Conservation (phyloP, 805 yeast genomes). For the Wickerhamiella shivajii region DNA sequence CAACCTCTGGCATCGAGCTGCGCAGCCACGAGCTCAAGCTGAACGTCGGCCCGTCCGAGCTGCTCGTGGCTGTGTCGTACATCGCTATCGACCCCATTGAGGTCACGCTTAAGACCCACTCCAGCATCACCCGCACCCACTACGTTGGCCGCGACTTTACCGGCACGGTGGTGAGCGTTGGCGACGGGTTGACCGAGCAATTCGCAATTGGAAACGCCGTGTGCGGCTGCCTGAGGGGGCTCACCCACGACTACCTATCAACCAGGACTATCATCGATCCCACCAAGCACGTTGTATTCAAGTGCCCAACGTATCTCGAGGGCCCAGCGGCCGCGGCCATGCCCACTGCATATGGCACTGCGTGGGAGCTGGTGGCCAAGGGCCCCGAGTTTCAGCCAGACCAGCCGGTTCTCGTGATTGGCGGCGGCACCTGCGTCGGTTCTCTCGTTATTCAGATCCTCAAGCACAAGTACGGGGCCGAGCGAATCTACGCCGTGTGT, state of each 20-base stretch:
- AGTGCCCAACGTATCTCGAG: slow-evolving; percentile 34
- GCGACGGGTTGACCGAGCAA: slow-evolving; percentile 27
- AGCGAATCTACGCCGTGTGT: slow-evolving; percentile 41
- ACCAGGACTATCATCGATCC: slow-evolving; percentile 2
- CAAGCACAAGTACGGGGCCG: slow-evolving; percentile 33
- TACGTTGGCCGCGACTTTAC: slow-evolving; percentile 51
- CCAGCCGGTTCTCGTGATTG: slow-evolving; percentile 44
- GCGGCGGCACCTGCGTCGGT: slow-evolving; percentile 65
- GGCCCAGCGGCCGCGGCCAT: slow-evolving; percentile 48
- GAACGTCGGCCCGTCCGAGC: slow-evolving; percentile 4
- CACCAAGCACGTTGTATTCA: slow-evolving; percentile 30
- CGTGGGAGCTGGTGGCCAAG: slow-evolving; percentile 29
- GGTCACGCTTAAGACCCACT: slow-evolving; percentile 2
- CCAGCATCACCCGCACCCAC: slow-evolving; percentile 4
- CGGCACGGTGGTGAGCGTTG: slow-evolving; percentile 45
- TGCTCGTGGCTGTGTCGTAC: slow-evolving; percentile 1
- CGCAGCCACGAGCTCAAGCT: too few species aligned
- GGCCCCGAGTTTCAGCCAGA: slow-evolving; percentile 27
- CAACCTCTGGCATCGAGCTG: too few species aligned
- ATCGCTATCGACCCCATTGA: slow-evolving; percentile 6
- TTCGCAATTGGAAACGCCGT: slow-evolving; percentile 48
- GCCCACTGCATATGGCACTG: slow-evolving; percentile 54
- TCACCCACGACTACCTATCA: slow-evolving; percentile 4
- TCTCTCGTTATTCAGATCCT: slow-evolving; percentile 40
- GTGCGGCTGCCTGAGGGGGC: slow-evolving; percentile 34